Base-by-base conservation (phyloP, 2,329 filamentous ascomycete species). In the Diaporthe sp. region DNA sequence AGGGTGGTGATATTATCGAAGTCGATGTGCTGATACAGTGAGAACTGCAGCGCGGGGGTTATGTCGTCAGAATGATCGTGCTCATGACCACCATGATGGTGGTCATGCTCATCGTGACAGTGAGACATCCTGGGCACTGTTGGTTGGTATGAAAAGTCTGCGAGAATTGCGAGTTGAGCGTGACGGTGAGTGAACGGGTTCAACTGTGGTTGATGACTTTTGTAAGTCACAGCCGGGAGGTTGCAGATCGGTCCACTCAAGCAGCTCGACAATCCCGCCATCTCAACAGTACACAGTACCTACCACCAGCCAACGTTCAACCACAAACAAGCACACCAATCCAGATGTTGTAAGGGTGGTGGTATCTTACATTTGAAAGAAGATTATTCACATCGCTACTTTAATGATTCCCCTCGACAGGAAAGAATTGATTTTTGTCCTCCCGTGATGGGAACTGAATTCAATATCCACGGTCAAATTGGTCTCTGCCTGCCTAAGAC, bases 1-100 rank as follows among this genome's bases (percentile, higher is more conserved):
- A 98, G 86, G 0, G 96, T 97, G 51, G 88, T 91, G 77, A 99
- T 92, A 39, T 92, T 90, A 85, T 95, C 93, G 85, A 98, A 98
- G 83, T 96, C 92, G 84, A 99, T 95, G 83, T 98, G 94, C 78
- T 94, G 92, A 87, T 98, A 98, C 49, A 99, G 92, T 57, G 95
- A 95, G 80, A 93, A 93, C 84, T 98, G 96, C 22, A 98, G 88
- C 1, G 96, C 96, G 0, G 97, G 97, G 2, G 94, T 96, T 80
- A 98, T 91, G 87, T 98, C 96, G 86, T 98, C 94, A 62, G 91
- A 93, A 86, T 98, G 96, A 84, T 98, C 95, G 84, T 98, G 95
- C 57, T 87, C 90, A 76, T 89, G 85, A 77, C 89, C 87, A 80
- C 88, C 85, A 79, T 92, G 87, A 75, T 91, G 89, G 78, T 87